These are phyloP conservation scores for Cladosporium sp. DNA, from an alignment of 2,329 filamentous ascomycete genomes.

Conservation along the genomic window DNA sequence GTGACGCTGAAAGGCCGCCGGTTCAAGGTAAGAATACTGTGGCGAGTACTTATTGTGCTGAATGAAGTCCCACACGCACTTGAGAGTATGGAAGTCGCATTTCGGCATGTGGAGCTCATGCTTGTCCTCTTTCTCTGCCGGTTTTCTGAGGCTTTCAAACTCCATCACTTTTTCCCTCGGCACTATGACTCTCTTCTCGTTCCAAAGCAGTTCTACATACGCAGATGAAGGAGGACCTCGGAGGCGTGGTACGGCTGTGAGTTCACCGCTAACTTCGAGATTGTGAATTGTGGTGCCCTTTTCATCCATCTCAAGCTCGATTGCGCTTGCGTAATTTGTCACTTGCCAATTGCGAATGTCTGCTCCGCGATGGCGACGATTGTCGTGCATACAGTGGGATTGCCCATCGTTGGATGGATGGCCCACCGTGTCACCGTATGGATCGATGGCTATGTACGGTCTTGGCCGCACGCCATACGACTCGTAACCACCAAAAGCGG, in stretches of 20 bases:
- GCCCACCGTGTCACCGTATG: conserved; percentile 16
- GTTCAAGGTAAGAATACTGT: background rate
- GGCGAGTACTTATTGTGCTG: conserved; percentile 6
- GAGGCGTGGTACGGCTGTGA: conserved; percentile 29
- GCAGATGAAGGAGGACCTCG: conserved; percentile 28
- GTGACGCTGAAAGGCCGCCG: background rate
- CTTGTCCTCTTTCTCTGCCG: conserved; percentile 28
- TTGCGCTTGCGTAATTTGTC: conserved; percentile 25
- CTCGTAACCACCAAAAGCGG: background rate
- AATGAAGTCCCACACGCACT: conserved; percentile 33
- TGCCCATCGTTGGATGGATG: conserved; percentile 20
- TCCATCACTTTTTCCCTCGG: conserved; percentile 26
- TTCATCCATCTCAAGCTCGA: conserved; percentile 32
- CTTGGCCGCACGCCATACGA: background rate
- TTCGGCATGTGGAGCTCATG: conserved; percentile 32
- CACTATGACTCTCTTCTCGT: conserved; percentile 32
- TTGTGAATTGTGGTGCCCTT: conserved; percentile 34
- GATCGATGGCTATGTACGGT: conserved; percentile 22
- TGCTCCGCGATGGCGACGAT: conserved; percentile 25
- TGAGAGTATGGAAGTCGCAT: conserved; percentile 29
- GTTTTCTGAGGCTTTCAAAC: conserved; percentile 29
- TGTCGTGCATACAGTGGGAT: conserved; percentile 30
- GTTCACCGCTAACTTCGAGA: conserved; percentile 27
- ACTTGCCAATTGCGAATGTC: conserved; percentile 32
- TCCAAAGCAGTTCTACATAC: conserved; percentile 37